These are phyloP conservation scores for Caryopteris hybrid DNA, from an alignment of 305 asterid species.

Conservation along the genomic window DNA sequence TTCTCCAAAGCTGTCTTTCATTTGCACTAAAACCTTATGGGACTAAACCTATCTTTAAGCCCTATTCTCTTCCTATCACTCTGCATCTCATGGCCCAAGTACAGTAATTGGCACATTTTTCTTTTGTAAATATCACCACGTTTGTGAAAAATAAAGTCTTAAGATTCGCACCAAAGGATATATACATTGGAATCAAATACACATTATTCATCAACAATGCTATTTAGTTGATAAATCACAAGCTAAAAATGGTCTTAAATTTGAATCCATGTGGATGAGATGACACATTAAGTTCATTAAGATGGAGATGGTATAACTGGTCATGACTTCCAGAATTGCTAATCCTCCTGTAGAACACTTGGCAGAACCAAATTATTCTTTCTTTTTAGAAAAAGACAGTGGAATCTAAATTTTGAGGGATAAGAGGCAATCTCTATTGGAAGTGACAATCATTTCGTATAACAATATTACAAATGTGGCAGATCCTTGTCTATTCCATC, in stretches of 20 bases:
- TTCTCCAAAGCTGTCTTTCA: neutral
- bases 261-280: neutral
- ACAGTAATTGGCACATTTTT: neutral
- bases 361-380: neutral
- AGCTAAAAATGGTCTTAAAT: neutral
- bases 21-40: neutral
- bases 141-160: neutral
- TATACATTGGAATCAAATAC: neutral
- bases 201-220: neutral
- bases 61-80: neutral
- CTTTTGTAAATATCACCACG: neutral
- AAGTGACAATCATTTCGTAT: neutral
- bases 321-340: conserved; percentile 1
- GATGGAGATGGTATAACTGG: conserved; percentile 3
- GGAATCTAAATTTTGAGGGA: conserved; percentile 13
- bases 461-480: neutral
- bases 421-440: conserved; percentile 1
- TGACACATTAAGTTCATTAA: conserved; percentile 5
- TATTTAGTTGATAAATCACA: neutral
- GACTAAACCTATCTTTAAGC: neutral
- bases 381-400: neutral
- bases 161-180: neutral
- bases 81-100: neutral
- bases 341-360: neutral
- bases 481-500: conserved; percentile 4